phyloP scores from a whole-genome alignment of 1,139 yeast species.

The Debaryomyces coudertii region DNA sequence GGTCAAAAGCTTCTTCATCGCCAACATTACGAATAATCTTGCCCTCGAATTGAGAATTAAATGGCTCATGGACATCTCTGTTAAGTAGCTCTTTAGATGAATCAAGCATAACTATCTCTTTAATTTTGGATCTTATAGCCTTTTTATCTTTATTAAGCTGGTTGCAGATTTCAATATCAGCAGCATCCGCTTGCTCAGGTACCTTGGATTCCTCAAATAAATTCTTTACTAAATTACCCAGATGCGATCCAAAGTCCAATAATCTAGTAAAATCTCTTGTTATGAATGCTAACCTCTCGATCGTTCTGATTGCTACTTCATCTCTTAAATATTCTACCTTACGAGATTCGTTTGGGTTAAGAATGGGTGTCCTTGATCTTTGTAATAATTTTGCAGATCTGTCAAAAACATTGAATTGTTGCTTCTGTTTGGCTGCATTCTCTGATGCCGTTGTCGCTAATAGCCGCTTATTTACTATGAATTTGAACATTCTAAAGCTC shows the following conservation, averaged over 20 bases:
- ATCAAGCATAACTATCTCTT: slow-evolving; percentile 69
- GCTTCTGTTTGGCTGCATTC: slow-evolving; percentile 21
- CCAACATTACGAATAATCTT: slow-evolving; percentile 52
- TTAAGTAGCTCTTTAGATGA: slow-evolving; percentile 56
- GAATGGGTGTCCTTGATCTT: slow-evolving; percentile 53
- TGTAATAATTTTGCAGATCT: slow-evolving; percentile 62
- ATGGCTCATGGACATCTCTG: slow-evolving; percentile 44
- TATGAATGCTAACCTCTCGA: slow-evolving; percentile 75
- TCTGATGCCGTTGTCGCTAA: slow-evolving; percentile 31
- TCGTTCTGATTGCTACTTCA: slow-evolving; percentile 72
- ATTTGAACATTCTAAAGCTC: slow-evolving; percentile 5
- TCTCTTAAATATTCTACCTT: slow-evolving; percentile 76
- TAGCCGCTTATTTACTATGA: slow-evolving; percentile 13
- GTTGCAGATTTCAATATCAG: slow-evolving; percentile 30
- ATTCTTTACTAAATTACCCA: slow-evolving; percentile 58
- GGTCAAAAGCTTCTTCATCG: slow-evolving; percentile 67
- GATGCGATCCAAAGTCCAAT: slow-evolving; percentile 74
- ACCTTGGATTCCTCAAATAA: slow-evolving; percentile 36
- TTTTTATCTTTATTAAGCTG: slow-evolving; percentile 57
- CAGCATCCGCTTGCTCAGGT: slow-evolving; percentile 31
- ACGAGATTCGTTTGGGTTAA: slow-evolving; percentile 48
- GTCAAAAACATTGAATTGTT: slow-evolving; percentile 65
- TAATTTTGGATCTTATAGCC: slow-evolving; percentile 54
- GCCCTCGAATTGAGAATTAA: slow-evolving; percentile 45
- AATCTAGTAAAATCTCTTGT: slow-evolving; percentile 63